These are phyloP conservation scores for Gaeumannomyces sp. DNA, from an alignment of 2,329 filamentous ascomycete species.

Conservation along the genomic window DNA sequence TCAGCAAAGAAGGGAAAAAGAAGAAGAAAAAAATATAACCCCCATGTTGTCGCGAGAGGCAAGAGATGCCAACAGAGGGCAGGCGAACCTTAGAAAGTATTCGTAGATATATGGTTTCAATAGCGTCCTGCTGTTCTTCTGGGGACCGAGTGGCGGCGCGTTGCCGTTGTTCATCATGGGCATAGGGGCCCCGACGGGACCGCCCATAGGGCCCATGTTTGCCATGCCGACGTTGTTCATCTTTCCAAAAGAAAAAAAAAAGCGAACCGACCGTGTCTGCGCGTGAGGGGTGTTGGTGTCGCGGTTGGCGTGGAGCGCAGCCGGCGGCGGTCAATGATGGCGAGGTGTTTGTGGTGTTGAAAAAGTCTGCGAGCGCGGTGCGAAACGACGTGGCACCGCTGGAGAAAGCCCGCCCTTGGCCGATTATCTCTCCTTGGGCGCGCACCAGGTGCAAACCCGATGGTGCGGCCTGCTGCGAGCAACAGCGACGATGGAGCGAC, in stretches of 20 bases:
- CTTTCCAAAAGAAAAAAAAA: constrained; percentile 17
- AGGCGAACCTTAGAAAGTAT: constrained; percentile 75
- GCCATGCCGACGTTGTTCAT: constrained; percentile 65
- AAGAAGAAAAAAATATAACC: background rate
- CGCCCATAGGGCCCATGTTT: constrained; percentile 63
- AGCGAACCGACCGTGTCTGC: constrained; percentile 6
- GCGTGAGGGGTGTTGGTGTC: background rate
- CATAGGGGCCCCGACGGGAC: constrained; percentile 56
- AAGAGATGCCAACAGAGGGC: background rate
- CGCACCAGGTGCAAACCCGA: background rate
- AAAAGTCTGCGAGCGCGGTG: background rate
- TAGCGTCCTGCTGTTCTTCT: constrained; percentile 42
- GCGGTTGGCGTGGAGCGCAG: background rate
- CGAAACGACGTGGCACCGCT: background rate
- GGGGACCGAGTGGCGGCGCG: constrained; percentile 26
- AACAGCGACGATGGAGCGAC: background rate
- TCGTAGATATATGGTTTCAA: constrained; percentile 89
- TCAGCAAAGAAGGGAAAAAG: background rate
- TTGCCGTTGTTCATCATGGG: constrained; percentile 61
- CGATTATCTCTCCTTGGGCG: background rate
- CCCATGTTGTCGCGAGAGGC: background rate
- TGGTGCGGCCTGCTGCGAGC: background rate
- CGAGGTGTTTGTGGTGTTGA: background rate
- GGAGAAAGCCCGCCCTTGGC: background rate
- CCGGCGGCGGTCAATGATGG: background rate